Base-by-base conservation (phyloP, 352 stramenopile species). In the Thalassiosira exigua region DNA sequence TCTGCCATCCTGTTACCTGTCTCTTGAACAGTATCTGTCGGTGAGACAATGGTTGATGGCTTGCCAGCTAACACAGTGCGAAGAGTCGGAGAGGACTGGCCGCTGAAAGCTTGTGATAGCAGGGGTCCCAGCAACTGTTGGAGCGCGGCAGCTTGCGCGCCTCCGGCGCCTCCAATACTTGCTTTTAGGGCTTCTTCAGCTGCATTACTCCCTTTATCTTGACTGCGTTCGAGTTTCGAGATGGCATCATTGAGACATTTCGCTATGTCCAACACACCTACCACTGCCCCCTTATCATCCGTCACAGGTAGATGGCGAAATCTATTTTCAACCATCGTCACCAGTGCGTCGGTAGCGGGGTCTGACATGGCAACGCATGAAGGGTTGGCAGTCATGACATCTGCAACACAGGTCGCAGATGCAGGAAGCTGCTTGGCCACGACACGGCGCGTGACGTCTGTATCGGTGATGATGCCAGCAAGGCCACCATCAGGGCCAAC, bases 211-310 rank as follows among this genome's bases (percentile, higher is more conserved):
- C 62, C 81, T 67, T 91, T 91, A 1, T 79, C 72, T 41, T 91
- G 26, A 26, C 83, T 81, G 32, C 87, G 94, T 76, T 99, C 97
- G 77, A 99, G 96, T 75, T 98, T 98, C 3, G 90, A 90, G 60
- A 99, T 98, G 1, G 96, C 97, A 87, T 99, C 96, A 88, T 99
- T 98, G 66, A 99, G 69, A 71, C 97, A 99, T 82, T 99, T 98
- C 9, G 95, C 96, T 85, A 99, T 99, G 86, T 98, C 97, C 21
- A 99, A 81, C 42, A 99, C 94, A 9, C 97, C 97, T 3, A 98
- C 95, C 3, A 99, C 95, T 0, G 90, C 92, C 17, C 89, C 91
- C 60, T 72, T 86, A 32, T 87, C 82, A 59, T 90, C 79, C 0
- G 98, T 94, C 17, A 99, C 97, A 2, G 97, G 97, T 50, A 99